Evolutionary conservation across 306 rosid genomes (phyloP).

Genomic region (Cicer chorassanicum): DNA sequence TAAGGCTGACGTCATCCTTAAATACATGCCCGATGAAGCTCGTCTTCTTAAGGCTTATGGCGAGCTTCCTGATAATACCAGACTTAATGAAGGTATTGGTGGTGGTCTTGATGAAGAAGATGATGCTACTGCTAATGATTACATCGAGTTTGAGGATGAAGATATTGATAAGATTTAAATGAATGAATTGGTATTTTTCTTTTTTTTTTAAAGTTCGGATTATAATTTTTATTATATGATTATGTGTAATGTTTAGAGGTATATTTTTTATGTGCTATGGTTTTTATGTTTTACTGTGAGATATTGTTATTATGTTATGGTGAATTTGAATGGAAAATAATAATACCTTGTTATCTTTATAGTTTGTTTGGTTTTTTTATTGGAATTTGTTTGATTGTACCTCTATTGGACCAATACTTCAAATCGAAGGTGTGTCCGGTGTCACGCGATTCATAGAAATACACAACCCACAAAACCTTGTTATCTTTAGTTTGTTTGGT

Average conservation of each 20-base stretch:
- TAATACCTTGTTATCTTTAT: background rate
- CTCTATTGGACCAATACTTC: too few relatives aligned
- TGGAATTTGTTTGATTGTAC: too few relatives aligned
- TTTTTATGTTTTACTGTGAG: background rate
- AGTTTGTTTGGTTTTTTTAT: too few relatives aligned
- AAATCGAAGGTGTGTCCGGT: too few relatives aligned
- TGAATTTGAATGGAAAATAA: background rate
- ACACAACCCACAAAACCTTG: too few relatives aligned
- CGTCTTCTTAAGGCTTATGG: background rate
- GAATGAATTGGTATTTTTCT: background rate
- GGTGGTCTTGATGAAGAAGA: constrained; percentile 23
- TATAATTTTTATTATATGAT: background rate
- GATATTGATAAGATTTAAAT: constrained; percentile 29
- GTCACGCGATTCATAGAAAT: too few relatives aligned
- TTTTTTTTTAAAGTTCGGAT: background rate
- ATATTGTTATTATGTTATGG: background rate
- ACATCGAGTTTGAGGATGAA: constrained; percentile 20
- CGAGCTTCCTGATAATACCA: background rate
- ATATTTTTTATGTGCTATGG: background rate
- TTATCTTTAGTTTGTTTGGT: too few relatives aligned
- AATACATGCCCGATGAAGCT: constrained; percentile 23
- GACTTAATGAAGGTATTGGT: constrained; percentile 2
- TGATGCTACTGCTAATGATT: background rate
- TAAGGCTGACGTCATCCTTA: constrained; percentile 15
- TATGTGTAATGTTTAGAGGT: background rate